Evolutionary conservation across 192 early-diverging fungal genomes (phyloP), one percentile per base, ranked within the genome.

Genomic region (Geranomyces variabilis): DNA sequence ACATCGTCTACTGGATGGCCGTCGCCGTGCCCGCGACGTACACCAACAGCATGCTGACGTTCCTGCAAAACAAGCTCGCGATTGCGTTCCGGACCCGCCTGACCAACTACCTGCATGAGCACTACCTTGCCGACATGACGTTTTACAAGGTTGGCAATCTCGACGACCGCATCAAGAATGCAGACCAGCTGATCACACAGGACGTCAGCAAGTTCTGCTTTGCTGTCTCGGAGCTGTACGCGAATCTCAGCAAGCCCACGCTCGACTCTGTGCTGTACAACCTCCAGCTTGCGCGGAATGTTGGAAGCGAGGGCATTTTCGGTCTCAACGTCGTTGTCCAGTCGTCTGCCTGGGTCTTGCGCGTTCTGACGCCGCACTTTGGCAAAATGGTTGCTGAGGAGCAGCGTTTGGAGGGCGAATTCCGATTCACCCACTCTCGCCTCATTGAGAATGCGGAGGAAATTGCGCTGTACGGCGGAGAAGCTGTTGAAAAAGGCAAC

Each of bases 361-460:
- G 95, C 19, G 83, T 86, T 17, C 79, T 95, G 66, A 94, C 96
- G 7, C 97, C 97, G 46, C 93, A 96, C 1, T 99, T 98, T 78
- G 96, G 96, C 46, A 95, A 93, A 79, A 90, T 96, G 85, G 94
- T 90, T 0, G 96, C 94, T 7, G 88, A 93, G 71, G 94, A 98
- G 77, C 94, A 95, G 75, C 88, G 86, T 19, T 80, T 99, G 26
- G 75, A 90, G 77, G 97, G 96, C 63, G 95, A 97, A 66, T 94
- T 97, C 86, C 90, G 96, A 19, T 95, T 91, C 78, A 89, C 93
- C 21, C 96, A 99, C 80, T 91, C 93, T 46, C 89, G 97, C 10
- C 77, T 99, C 15, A 94, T 97, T 41, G 93, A 94, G 75, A 93
- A 99, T 67, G 94, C 95, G 24, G 97, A 97, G 76, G 97, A 99